Base-by-base conservation (phyloP, 164 flowering plant species). In the Vitis labrusca region DNA sequence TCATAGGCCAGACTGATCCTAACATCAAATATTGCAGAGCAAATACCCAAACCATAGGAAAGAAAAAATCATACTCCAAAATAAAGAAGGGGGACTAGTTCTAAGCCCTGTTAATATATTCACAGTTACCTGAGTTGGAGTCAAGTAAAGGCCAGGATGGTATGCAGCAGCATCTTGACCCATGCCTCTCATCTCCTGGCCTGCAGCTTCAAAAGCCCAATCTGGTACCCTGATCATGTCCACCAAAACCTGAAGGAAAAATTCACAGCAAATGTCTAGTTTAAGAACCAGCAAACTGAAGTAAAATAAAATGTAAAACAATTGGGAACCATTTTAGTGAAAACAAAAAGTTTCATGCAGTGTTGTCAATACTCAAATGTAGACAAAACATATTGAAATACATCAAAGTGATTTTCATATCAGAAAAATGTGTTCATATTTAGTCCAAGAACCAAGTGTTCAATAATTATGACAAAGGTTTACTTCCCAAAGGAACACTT, bases 141-240 rank as follows among this genome's bases (percentile, higher is more conserved):
- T 93, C 78, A 96, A 79, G 85, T 90, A 93, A 59, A 89, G 88
- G 55, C 97, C 97, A 3, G 98, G 98, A 59, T 90, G 95, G 71
- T 91, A 96, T 27, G 91, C 77, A 73, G 92, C 87, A 51, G 95
- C 76, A 81, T 96, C 99, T 81, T 91, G 99, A 55, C 95, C 97
- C 93, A 96, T 89, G 61, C 82, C 92, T 85, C 97, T 90, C 91
- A 92, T 72, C 77, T 93, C 99, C 76, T 88, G 98, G 66, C 97
- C 97, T 58, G 97, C 98, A 74, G 97, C 97, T 86, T 93, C 98
- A 84, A 93, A 89, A 67, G 98, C 97, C 99, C 98, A 93, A 69
- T 89, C 95, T 9, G 99, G 99, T 14, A 93, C 97, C 15, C 97
- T 86, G 50, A 96, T 73, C 98, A 96, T 85, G 82, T 96, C 98